Evolutionary conservation across 2,329 filamentous ascomycete genomes (phyloP), one percentile per base, ranked within the genome.

Genomic region (Harringtonia aguacate): DNA sequence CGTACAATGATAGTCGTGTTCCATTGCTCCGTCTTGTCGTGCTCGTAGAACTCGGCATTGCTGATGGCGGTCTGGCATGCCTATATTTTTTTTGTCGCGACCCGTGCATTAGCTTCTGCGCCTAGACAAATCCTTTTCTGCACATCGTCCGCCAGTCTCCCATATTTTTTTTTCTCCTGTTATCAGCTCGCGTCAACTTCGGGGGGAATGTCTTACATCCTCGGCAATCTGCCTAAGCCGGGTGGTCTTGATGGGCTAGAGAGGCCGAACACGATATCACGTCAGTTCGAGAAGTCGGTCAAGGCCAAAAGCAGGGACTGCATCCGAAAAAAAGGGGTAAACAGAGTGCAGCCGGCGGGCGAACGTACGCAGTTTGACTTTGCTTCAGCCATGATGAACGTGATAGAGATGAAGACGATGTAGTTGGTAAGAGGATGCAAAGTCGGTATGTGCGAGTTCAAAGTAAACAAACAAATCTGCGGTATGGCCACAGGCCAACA

Each of bases 1-100:
- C 78, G 56, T 75, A 94, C 88, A 64, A 97, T 95, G 64, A 98
- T 97, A 52, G 74, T 71, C 29, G 84, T 84, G 70, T 97, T 97
- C 90, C 90, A 97, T 55, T 79, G 69, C 60, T 84, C 79, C 30
- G 90, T 94, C 60, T 84, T 82, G 45, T 79, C 66, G 65, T 97
- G 92, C 52, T 94, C 84, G 69, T 98, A 98, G 66, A 75, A 81
- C 49, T 86, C 79, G 48, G 80, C 79, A 50, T 67, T 73, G 50
- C 79, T 78, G 56, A 97, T 77, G 47, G 86, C 84, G 53, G 73
- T 74, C 58, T 85, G 79, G 72, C 89, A 95, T 54, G 87, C 89
- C 88, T 95, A 41, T 17, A 41, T 35, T n/a, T n/a, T n/a, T n/a
- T n/a, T n/a, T 27, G 24, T 27, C 24, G 24, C 24, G n/a, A n/a